phyloP scores from a whole-genome alignment of 2,329 filamentous ascomycete species.

The Colletotrichum cereale region DNA sequence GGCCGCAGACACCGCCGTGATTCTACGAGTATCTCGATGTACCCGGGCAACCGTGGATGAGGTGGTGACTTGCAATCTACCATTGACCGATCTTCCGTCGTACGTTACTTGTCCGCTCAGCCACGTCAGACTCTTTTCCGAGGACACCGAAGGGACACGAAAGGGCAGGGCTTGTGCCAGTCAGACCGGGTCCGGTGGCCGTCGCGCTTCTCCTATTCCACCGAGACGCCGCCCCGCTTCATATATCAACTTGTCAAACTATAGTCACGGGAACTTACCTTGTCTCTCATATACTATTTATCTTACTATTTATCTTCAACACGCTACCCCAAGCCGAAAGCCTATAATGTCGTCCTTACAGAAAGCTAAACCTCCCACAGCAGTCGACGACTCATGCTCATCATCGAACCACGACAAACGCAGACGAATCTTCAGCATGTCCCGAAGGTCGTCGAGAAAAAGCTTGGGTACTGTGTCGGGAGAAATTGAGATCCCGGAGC shows the following conservation, averaged over 20 bases:
- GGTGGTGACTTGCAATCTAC: not conserved
- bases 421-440: constrained; percentile 26
- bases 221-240: not conserved
- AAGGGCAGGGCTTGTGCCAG: not conserved
- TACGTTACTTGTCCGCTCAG: not conserved
- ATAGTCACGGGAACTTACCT: not conserved
- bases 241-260: not conserved
- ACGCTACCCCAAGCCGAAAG: not conserved
- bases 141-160: not conserved
- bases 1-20: not conserved
- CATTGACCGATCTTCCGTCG: not conserved
- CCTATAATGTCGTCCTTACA: constrained; percentile 10
- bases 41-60: too few relatives aligned
- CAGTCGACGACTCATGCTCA: not conserved
- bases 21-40: too few relatives aligned
- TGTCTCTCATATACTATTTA: not conserved
- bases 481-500: constrained; percentile 51
- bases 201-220: too few relatives aligned
- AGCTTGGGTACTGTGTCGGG: constrained; percentile 44
- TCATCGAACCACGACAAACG: not conserved
- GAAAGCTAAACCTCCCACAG: too few relatives aligned
- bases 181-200: not conserved
- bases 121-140: constrained; percentile 1
- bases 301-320: not conserved
- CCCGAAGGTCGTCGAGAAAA: constrained; percentile 15